Percentiles rank a stretch among this genome's conserved stretches.
Evolutionary conservation across 2,329 filamentous ascomycete species (phyloP).

Genomic region (Xylaria digitata): DNA sequence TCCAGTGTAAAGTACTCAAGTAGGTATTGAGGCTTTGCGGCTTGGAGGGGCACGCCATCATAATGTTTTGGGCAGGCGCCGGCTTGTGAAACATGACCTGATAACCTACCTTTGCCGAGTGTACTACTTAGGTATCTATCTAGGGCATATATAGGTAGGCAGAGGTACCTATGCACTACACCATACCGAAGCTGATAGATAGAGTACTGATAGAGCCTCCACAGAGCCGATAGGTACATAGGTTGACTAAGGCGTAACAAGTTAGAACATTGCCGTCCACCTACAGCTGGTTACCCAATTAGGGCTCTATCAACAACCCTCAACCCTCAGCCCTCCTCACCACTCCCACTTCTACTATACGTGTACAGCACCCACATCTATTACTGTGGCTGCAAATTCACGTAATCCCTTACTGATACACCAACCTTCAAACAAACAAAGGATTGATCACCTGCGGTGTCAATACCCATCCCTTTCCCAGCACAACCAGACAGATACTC

Average conservation of each 20-base stretch:
- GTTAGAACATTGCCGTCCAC: conserved; percentile 1
- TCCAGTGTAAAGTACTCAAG: no score
- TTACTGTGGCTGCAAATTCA: conserved; percentile 16
- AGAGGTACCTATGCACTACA: not conserved
- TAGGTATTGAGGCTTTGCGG: not conserved
- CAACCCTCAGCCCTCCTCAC: not conserved
- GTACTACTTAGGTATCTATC: no score
- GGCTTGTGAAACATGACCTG: conserved; percentile 23
- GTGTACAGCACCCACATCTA: conserved; percentile 26
- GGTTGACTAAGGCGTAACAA: conserved; percentile 8
- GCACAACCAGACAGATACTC: not conserved
- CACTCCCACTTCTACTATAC: conserved; percentile 7
- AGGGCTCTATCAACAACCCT: conserved; percentile 16
- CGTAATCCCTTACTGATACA: conserved; percentile 17
- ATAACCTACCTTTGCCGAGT: not conserved
- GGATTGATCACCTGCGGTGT: not conserved
- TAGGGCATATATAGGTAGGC: no score
- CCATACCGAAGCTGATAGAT: no score
- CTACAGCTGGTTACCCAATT: not conserved
- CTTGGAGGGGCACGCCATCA: conserved; percentile 19
- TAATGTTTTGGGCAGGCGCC: conserved; percentile 10
- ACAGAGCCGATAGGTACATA: not conserved
- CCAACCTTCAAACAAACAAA: no score
- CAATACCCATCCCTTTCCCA: not conserved
- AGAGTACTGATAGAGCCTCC: not conserved